Base-by-base conservation (phyloP, 2,329 filamentous ascomycete species). In the Aspergillus pseudotamarii region DNA sequence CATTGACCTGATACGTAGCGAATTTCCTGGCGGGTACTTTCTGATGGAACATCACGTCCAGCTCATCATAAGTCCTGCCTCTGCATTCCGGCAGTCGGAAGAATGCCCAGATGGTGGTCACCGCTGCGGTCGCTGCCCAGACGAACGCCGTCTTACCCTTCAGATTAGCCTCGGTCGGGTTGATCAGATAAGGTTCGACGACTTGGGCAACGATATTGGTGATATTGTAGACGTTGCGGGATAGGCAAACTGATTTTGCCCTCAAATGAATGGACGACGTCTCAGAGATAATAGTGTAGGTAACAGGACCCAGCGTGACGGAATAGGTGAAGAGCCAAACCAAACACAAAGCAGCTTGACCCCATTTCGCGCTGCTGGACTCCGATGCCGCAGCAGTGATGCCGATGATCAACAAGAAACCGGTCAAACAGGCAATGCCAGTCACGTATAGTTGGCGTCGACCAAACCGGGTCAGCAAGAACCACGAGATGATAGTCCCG, bases 321-420 rank as follows among this genome's bases (percentile, higher is more conserved):
- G 83, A 83, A 71, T 86, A 87, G 6, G 81, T 77, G 59, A 86
- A 84, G 59, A 82, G 85, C 68, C 82, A 85, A 38, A 83, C 71
- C 56, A 86, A 79, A 36, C 84, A 75, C 68, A 86, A 4, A 64
- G 64, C 57, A 68, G 72, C 4, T 79, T 77, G 10, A 80, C 84
- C 70, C 70, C 73, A 75, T 65, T 69, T 72, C 1, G 76, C 77
- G 0, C 66, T 63, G 9, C 59, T 57, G 10, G 71, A 72, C 6
- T 64, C 58, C 0, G 68, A 65, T 26, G 69, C 66, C 2, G 70
- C 64, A 11, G 69, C 72, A 19, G 76, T 58, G 12, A 72, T 66
- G 1, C 70, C 75, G 51, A 78, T 74, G 12, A 74, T 60, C 48
- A 72, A 71, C 8, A 77, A 66, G 1, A 71, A 65, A 2, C 64